Conservation (phyloP, 495 filamentous ascomycete species). For the Arthonia radiata region DNA sequence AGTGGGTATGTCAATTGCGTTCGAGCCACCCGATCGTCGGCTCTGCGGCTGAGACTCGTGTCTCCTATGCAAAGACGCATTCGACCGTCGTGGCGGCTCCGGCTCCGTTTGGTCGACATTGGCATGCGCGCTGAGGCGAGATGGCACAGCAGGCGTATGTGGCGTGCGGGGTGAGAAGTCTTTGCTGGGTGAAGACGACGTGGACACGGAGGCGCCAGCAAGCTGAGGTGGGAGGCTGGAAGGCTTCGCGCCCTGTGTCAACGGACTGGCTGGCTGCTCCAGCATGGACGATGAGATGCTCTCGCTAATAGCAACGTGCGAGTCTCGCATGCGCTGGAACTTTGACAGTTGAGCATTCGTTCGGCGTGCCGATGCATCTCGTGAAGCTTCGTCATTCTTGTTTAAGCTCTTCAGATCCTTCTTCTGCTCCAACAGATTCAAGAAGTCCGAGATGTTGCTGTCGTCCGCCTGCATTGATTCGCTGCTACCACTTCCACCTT, state of each 20-base stretch:
- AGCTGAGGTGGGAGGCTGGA: constrained; percentile 68
- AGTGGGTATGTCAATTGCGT: constrained; percentile 60
- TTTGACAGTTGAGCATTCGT: constrained; percentile 44
- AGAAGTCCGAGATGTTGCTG: constrained; percentile 76
- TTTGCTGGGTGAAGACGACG: constrained; percentile 73
- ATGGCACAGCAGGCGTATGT: constrained; percentile 80
- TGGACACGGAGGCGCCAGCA: constrained; percentile 55
- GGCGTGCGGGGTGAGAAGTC: constrained; percentile 84
- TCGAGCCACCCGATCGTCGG: constrained; percentile 26
- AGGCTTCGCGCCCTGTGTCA: constrained; percentile 61
- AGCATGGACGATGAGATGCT: constrained; percentile 68
- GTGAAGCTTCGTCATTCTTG: constrained; percentile 21
- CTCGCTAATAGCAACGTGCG: constrained; percentile 62
- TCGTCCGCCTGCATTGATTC: constrained; percentile 67
- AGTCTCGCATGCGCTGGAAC: constrained; percentile 67
- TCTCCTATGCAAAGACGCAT: constrained; percentile 50
- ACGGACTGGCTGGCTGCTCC: constrained; percentile 57
- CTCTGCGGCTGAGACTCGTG: constrained; percentile 17
- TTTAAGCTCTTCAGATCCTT: constrained; percentile 56
- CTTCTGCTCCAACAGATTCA: constrained; percentile 60
- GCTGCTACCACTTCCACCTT: constrained; percentile 33
- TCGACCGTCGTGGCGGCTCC: constrained; percentile 9
- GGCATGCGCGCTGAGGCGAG: constrained; percentile 47
- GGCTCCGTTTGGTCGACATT: constrained; percentile 5
- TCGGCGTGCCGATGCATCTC: constrained; percentile 32